phyloP scores from a whole-genome alignment of 116 monocot genomes.

The Thalassia testudinum region DNA sequence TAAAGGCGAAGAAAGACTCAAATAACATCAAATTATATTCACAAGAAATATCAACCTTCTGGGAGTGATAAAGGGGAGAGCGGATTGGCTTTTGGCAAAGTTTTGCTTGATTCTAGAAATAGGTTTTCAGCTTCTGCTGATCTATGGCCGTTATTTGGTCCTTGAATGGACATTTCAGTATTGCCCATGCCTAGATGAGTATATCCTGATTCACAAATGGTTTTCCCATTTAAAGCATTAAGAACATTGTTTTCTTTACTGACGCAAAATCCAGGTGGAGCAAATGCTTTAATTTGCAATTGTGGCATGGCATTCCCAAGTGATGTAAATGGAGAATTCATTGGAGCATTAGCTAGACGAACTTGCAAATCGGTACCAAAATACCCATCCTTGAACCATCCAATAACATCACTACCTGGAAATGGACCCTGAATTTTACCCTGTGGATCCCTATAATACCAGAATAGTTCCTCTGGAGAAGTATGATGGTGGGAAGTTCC shows the following conservation, averaged over 20 bases:
- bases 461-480: constrained; percentile 52
- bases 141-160: constrained; percentile 12
- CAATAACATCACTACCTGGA: constrained; percentile 74
- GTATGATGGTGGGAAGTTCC: constrained; percentile 24
- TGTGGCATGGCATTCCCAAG: constrained; percentile 99
- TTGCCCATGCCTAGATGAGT: constrained; percentile 17
- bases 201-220: constrained; percentile 12
- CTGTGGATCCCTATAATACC: constrained; percentile 93
- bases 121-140: constrained; percentile 44
- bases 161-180: constrained; percentile 23
- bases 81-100: constrained; percentile 21
- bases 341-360: constrained; percentile 39
- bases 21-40: neutral
- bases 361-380: constrained; percentile 97
- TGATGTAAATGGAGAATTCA: constrained; percentile 48
- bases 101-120: constrained; percentile 78
- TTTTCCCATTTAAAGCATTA: constrained; percentile 16
- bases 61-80: constrained; percentile 11
- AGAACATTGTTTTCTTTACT: constrained; percentile 29
- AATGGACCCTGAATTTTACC: constrained; percentile 95
- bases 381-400: constrained; percentile 91
- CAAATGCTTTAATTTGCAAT: constrained; percentile 50
- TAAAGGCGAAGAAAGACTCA: neutral
- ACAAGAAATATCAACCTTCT: constrained; percentile 28
- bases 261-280: constrained; percentile 76